These are phyloP conservation scores for Metschnikowia lochheadii DNA, from an alignment of 805 yeast species.

Conservation along the genomic window DNA sequence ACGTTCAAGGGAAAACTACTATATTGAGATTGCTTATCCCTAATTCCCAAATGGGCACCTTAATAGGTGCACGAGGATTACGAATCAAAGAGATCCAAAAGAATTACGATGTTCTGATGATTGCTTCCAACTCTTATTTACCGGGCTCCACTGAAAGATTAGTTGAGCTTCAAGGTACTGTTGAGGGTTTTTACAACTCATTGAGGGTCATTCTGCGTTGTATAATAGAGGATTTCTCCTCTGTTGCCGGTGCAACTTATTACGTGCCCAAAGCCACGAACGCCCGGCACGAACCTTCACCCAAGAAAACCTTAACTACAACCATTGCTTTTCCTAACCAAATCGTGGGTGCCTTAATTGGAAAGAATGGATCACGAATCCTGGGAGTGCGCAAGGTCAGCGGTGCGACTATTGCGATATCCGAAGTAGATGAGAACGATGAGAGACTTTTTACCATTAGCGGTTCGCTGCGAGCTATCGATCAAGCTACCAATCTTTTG, in stretches of 20 bases:
- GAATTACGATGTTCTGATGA: constrained; percentile 66
- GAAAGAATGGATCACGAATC: constrained; percentile 79
- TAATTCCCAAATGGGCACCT: constrained; percentile 81
- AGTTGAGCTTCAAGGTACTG: constrained; percentile 81
- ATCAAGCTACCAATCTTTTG: constrained; percentile 54
- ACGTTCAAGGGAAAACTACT: constrained; percentile 48
- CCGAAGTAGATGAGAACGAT: constrained; percentile 58
- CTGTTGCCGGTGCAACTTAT: constrained; percentile 58
- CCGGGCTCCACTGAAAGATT: constrained; percentile 81
- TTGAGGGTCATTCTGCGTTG: constrained; percentile 61
- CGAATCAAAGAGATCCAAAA: constrained; percentile 78
- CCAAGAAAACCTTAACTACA: constrained; percentile 23
- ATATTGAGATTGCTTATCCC: constrained; percentile 71
- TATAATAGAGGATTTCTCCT: constrained; percentile 68
- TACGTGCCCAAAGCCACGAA: constrained; percentile 48
- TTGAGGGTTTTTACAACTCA: constrained; percentile 56
- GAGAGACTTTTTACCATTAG: constrained; percentile 69
- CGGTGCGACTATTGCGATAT: constrained; percentile 75
- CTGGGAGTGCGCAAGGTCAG: constrained; percentile 77
- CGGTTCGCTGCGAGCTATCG: constrained; percentile 55
- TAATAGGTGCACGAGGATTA: constrained; percentile 79
- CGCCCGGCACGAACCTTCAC: not conserved
- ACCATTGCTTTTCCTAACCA: constrained; percentile 65
- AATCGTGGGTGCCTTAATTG: constrained; percentile 86
- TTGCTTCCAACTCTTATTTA: constrained; percentile 79